Evolutionary conservation across 164 flowering plant genomes (phyloP).

Genomic region (Dillenia turbinata): DNA sequence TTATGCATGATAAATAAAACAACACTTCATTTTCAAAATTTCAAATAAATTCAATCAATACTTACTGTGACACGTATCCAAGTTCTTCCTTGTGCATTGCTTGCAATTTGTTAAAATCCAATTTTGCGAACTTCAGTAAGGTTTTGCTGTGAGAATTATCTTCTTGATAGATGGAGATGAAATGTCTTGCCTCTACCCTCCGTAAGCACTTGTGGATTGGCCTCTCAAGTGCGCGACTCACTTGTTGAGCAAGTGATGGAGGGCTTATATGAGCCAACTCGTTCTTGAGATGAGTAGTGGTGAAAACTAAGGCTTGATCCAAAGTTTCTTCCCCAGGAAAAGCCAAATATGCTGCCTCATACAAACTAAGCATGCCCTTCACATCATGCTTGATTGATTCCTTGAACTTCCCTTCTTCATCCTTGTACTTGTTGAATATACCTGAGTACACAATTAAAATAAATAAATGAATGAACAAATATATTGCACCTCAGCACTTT

Average conservation of each 20-base stretch:
- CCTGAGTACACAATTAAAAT: no score
- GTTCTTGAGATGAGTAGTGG: conserved; percentile 7
- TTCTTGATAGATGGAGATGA: conserved; percentile 5
- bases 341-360: conserved; percentile 24
- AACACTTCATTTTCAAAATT: no score
- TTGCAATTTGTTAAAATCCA: conserved; percentile 13
- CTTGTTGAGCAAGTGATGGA: background rate
- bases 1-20: no score
- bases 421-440: no score
- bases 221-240: conserved; percentile 8
- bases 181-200: conserved; percentile 13
- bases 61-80: no score
- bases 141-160: background rate
- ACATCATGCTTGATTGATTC: no score
- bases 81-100: no score
- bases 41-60: no score
- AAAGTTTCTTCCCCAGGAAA: conserved; percentile 18
- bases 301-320: conserved; percentile 20
- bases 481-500: no score
- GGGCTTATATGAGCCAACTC: background rate
- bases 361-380: conserved; percentile 7
- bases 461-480: no score
- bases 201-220: conserved; percentile 14
- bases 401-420: no score
- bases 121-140: conserved; percentile 16